These are phyloP conservation scores for Gelatoporia subvermispora DNA, from an alignment of 768 basidiomycete species.

Conservation along the genomic window DNA sequence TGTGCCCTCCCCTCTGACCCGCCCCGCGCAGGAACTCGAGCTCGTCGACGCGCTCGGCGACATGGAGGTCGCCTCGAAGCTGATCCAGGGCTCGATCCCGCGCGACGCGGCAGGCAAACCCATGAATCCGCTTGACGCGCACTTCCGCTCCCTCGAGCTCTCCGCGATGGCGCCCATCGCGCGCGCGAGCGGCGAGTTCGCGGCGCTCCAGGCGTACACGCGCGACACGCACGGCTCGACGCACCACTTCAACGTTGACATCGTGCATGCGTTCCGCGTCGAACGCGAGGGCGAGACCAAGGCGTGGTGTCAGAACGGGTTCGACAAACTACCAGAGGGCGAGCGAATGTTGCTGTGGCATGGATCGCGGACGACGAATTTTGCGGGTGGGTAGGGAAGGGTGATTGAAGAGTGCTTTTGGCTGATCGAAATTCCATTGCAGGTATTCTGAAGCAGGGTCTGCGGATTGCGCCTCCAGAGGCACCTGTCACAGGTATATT, in stretches of 20 bases:
- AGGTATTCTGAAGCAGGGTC: conserved; percentile 58
- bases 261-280: conserved; percentile 48
- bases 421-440: background rate
- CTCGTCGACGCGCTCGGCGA: conserved; percentile 61
- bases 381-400: conserved; percentile 37
- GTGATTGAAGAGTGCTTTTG: background rate
- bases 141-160: conserved; percentile 49
- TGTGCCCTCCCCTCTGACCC: background rate
- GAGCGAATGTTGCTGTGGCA: conserved; percentile 60
- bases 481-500: conserved; percentile 44
- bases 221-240: conserved; percentile 54
- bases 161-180: conserved; percentile 46
- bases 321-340: conserved; percentile 37
- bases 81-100: conserved; percentile 37
- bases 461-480: conserved; percentile 64
- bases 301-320: conserved; percentile 43
- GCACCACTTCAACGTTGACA: conserved; percentile 40
- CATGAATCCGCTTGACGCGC: conserved; percentile 51
- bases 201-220: conserved; percentile 41
- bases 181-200: conserved; percentile 39
- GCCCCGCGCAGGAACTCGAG: conserved; percentile 43
- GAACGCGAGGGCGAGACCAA: conserved; percentile 42
- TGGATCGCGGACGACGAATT: conserved; percentile 59
- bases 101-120: conserved; percentile 41
- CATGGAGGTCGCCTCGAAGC: conserved; percentile 60